phyloP scores from a whole-genome alignment of 345 rosid species.

The Populus simonii region DNA sequence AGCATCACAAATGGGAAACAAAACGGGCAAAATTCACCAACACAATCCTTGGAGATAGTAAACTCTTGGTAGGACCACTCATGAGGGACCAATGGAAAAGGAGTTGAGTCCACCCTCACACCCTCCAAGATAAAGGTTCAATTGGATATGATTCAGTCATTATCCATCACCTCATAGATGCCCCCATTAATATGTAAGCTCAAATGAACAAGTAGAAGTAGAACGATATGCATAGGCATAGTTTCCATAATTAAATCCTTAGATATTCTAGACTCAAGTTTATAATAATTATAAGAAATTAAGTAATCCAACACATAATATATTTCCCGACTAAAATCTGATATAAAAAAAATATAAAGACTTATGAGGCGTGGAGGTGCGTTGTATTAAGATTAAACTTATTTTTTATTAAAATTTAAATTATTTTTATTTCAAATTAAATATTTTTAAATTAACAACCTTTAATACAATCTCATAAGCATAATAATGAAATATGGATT shows the following conservation, averaged over 20 bases:
- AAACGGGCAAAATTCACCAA: not conserved
- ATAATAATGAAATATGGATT: not conserved
- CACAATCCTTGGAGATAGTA: not conserved
- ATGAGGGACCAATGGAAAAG: not conserved
- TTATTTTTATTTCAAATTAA: too few species aligned
- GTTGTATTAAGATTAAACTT: too few species aligned
- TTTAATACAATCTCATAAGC: too few species aligned
- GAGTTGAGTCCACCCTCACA: not conserved
- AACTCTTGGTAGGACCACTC: not conserved
- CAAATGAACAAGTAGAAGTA: too few species aligned
- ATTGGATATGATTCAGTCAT: not conserved
- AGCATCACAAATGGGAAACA: not conserved
- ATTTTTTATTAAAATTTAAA: too few species aligned
- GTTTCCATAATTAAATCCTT: not conserved
- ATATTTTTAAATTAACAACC: too few species aligned
- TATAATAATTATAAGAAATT: not conserved
- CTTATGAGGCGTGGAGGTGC: too few species aligned
- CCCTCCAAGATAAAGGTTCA: not conserved
- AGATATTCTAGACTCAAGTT: not conserved
- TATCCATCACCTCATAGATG: not conserved
- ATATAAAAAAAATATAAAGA: not conserved
- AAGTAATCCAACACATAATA: not conserved
- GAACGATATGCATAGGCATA: too few species aligned
- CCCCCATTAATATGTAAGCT: too few species aligned
- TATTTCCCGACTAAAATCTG: not conserved